phyloP scores from a whole-genome alignment of 2,329 filamentous ascomycete genomes.

The Corniculantispora saksenae region DNA sequence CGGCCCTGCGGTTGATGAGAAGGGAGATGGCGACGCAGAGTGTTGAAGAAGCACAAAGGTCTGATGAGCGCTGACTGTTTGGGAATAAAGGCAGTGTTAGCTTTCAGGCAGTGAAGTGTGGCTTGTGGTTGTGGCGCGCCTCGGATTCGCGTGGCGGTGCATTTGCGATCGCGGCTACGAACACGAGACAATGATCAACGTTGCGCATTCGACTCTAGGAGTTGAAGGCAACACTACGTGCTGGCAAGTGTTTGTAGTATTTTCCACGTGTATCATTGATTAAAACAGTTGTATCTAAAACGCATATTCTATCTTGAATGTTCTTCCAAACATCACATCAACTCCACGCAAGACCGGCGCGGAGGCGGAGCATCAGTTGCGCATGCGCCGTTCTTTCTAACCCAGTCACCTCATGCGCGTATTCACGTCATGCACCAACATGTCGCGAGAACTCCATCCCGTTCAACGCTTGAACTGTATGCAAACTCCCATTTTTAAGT shows the following conservation, averaged over 20 bases:
- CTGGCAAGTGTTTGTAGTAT: not conserved
- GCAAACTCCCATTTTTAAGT: conserved; percentile 11
- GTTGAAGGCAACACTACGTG: not conserved
- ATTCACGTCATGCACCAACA: not conserved
- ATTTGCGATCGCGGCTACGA: not conserved
- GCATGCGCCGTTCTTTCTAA: conserved; percentile 17
- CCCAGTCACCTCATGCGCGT: conserved; percentile 7
- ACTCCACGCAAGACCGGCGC: not conserved
- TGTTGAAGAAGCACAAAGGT: not conserved
- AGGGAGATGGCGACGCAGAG: not conserved
- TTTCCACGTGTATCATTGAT: conserved; percentile 16
- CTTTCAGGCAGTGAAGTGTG: not conserved
- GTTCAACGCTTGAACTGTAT: conserved; percentile 18
- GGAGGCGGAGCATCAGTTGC: conserved; percentile 19
- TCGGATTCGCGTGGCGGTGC: not conserved
- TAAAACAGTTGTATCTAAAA: conserved; percentile 17
- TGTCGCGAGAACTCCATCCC: not conserved
- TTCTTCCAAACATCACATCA: not conserved
- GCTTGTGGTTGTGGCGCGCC: not conserved
- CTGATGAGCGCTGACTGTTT: not conserved
- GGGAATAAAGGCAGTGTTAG: not conserved
- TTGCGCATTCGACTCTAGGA: not conserved
- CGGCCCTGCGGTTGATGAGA: conserved; percentile 4
- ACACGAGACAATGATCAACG: not conserved
- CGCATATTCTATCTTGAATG: conserved; percentile 10